Percentiles rank a stretch among this genome's conserved stretches.
Evolutionary conservation across 2,329 filamentous ascomycete genomes (phyloP).

Genomic region (Pleurostoma richardsiae): DNA sequence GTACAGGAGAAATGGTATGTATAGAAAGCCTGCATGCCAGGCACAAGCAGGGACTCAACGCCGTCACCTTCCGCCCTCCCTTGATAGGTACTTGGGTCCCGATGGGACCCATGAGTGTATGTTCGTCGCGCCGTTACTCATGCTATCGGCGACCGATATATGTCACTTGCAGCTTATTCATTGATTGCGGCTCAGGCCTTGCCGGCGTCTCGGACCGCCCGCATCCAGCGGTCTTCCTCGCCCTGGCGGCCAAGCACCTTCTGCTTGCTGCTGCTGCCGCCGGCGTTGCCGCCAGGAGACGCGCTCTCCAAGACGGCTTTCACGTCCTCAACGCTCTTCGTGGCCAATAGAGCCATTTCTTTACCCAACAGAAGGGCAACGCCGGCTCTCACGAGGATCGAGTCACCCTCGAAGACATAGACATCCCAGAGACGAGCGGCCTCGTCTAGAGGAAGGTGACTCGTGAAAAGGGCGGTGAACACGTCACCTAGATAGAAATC

Average conservation of each 20-base stretch:
- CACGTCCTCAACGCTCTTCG: constrained; percentile 39
- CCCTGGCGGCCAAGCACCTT: constrained; percentile 33
- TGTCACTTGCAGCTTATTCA: too few relatives aligned
- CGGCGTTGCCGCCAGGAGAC: constrained; percentile 6
- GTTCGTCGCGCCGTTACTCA: too few relatives aligned
- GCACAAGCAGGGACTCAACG: too few relatives aligned
- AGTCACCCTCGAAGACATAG: constrained; percentile 77
- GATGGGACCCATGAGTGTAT: too few relatives aligned
- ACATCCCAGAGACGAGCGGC: constrained; percentile 75
- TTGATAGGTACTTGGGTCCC: too few relatives aligned
- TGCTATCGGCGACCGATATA: too few relatives aligned
- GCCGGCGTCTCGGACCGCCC: constrained; percentile 30
- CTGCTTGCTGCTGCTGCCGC: constrained; percentile 26
- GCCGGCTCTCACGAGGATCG: constrained; percentile 63
- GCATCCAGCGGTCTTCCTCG: constrained; percentile 44
- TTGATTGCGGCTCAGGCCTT: constrained; percentile 13
- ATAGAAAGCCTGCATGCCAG: too few relatives aligned
- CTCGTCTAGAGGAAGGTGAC: constrained; percentile 60
- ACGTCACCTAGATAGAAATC: constrained; percentile 54
- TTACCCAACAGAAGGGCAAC: constrained; percentile 58
- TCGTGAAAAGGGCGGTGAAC: constrained; percentile 62
- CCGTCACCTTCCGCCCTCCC: too few relatives aligned
- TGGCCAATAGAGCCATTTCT: constrained; percentile 46
- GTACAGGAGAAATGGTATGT: too few relatives aligned
- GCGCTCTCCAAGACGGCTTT: constrained; percentile 7